These are phyloP conservation scores for Tetrapyrgos nigripes DNA, from an alignment of 1,284 basidiomycete genomes.

Conservation along the genomic window DNA sequence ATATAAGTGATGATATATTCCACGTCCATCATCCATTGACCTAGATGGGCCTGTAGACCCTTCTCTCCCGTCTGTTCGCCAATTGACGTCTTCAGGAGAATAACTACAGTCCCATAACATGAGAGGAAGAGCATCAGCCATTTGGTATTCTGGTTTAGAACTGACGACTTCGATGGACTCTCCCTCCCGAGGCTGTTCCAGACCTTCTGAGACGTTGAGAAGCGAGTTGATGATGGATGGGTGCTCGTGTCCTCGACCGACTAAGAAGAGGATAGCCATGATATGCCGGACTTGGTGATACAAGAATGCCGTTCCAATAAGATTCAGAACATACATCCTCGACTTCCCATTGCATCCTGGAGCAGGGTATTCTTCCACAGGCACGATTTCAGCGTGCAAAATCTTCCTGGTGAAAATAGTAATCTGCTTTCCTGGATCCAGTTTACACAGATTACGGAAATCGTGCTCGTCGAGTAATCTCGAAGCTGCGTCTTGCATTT, in stretches of 20 bases:
- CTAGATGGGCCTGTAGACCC: conserved; percentile 27
- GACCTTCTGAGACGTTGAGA: conserved; percentile 64
- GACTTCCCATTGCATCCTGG: conserved; percentile 18
- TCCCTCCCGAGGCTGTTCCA: conserved; percentile 38
- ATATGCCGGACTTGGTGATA: conserved; percentile 99
- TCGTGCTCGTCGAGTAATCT: conserved; percentile 91
- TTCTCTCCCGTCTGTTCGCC: conserved; percentile 69
- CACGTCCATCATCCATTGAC: conserved; percentile 38
- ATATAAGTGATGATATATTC: conserved; percentile 65
- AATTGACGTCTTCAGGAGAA: conserved; percentile 67
- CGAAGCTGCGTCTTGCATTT: conserved; percentile 81
- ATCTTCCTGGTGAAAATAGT: conserved; percentile 77
- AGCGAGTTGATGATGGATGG: conserved; percentile 78
- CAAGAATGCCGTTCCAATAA: conserved; percentile 89
- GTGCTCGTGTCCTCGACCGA: conserved; percentile 84
- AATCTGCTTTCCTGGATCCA: conserved; percentile 96
- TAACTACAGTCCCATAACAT: conserved; percentile 95
- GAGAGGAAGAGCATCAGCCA: conserved; percentile 91
- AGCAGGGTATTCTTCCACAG: conserved; percentile 31
- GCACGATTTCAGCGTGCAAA: conserved; percentile 65
- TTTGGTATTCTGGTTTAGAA: conserved; percentile 89
- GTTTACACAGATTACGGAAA: conserved; percentile 94
- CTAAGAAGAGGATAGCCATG: conserved; percentile 90
- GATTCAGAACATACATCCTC: conserved; percentile 80
- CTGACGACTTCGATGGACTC: conserved; percentile 58